Conservation (phyloP, 2,329 filamentous ascomycete genomes). For the Trichoderma sp. region DNA sequence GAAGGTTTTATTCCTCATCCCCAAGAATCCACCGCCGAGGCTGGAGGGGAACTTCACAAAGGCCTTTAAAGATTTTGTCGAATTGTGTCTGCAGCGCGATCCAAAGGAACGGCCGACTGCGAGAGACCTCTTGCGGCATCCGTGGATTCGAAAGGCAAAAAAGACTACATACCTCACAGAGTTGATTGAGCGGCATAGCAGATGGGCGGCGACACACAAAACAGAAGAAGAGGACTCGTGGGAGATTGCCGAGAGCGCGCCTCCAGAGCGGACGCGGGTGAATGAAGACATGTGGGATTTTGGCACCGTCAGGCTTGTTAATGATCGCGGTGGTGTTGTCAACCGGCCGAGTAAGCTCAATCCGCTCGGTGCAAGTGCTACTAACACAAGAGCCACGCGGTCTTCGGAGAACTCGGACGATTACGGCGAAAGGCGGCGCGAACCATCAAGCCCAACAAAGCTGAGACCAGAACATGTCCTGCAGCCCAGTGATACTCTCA, state of each 20-base stretch:
- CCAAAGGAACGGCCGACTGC: slow-evolving; percentile 86
- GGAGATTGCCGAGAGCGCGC: slow-evolving; percentile 58
- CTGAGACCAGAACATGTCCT: slow-evolving; percentile 46
- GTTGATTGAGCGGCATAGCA: slow-evolving; percentile 84
- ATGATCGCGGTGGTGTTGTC: slow-evolving; percentile 60
- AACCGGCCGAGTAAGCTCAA: slow-evolving; percentile 58
- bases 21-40: slow-evolving; percentile 85
- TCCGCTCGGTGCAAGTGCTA: slow-evolving; percentile 76
- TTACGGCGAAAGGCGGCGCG: slow-evolving; percentile 55
- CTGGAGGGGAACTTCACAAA: slow-evolving; percentile 81
- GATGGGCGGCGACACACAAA: slow-evolving; percentile 83
- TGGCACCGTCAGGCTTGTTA: slow-evolving; percentile 85
- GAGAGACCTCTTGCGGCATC: slow-evolving; percentile 82
- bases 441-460: slow-evolving; percentile 54
- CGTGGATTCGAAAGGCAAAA: slow-evolving; percentile 88
- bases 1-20: slow-evolving; percentile 96
- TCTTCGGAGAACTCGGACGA: slow-evolving; percentile 52
- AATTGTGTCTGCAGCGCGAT: slow-evolving; percentile 82
- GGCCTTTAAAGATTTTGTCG: slow-evolving; percentile 81
- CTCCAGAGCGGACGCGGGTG: slow-evolving; percentile 56
- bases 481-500: slow-evolving; percentile 57
- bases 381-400: slow-evolving; percentile 69
- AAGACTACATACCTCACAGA: slow-evolving; percentile 97
- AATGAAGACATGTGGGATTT: slow-evolving; percentile 98
- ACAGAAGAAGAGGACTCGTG: slow-evolving; percentile 64